Percentiles rank a stretch among this genome's conserved stretches.
phyloP scores from a whole-genome alignment of 352 stramenopile species.

The Phytophthora agathidicida region DNA sequence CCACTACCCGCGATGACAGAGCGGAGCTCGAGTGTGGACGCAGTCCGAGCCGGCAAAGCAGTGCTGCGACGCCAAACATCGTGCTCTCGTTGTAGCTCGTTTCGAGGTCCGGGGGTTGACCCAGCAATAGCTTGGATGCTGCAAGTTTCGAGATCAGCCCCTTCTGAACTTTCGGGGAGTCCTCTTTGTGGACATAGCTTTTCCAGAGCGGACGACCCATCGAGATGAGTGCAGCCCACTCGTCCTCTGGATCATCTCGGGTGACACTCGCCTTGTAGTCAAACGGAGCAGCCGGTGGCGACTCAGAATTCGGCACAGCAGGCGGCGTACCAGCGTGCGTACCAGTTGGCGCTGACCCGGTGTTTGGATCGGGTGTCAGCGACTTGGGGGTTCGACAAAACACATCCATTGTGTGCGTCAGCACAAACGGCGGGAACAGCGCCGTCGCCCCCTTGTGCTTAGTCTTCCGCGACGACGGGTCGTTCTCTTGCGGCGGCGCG shows the following conservation, averaged over 20 bases:
- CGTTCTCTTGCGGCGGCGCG: not conserved
- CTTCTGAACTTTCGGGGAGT: too few species aligned
- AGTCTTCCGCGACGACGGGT: not conserved
- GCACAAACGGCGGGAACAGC: conserved; percentile 7
- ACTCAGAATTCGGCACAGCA: too few species aligned
- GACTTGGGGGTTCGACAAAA: not conserved
- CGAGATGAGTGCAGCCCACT: conserved; percentile 1
- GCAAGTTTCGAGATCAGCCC: not conserved
- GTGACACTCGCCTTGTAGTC: not conserved
- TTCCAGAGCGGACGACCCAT: conserved; percentile 15
- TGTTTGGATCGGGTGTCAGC: too few species aligned
- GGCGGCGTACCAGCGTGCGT: too few species aligned
- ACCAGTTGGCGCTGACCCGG: too few species aligned
- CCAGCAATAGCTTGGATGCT: conserved; percentile 10
- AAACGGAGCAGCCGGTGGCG: not conserved
- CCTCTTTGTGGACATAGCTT: not conserved
- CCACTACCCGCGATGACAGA: conserved; percentile 18
- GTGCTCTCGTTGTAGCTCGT: conserved; percentile 4
- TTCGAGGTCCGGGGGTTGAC: not conserved
- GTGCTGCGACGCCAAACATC: conserved; percentile 15
- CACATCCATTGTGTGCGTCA: not conserved
- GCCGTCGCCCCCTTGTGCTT: conserved; percentile 7
- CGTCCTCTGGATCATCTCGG: not conserved
- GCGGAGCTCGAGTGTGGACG: conserved; percentile 8
- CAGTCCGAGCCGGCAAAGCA: conserved; percentile 34